These are phyloP conservation scores for Lipomyces yamanashiensis DNA, from an alignment of 805 yeast genomes.

Conservation along the genomic window DNA sequence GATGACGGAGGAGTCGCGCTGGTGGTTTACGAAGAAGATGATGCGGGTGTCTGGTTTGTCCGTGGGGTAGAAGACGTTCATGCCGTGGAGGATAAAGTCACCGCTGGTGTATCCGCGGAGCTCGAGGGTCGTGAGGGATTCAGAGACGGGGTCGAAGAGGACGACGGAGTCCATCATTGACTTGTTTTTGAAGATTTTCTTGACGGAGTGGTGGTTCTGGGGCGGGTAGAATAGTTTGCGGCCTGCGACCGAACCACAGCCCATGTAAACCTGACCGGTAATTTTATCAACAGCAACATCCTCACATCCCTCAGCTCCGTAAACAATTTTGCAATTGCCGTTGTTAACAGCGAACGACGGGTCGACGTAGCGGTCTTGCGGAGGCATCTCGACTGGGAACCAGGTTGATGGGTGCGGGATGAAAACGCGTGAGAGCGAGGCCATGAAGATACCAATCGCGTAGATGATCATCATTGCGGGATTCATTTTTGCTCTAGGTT, in stretches of 20 bases:
- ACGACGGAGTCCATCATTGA: slow-evolving; percentile 9
- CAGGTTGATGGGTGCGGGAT: slow-evolving; percentile 15
- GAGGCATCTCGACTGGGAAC: slow-evolving; percentile 2
- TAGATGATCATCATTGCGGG: slow-evolving; percentile 9
- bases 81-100: slow-evolving; percentile 23
- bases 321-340: slow-evolving; percentile 10
- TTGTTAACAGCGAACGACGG: slow-evolving; percentile 7
- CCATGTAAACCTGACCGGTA: slow-evolving; percentile 23
- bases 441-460: slow-evolving; percentile 13
- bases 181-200: not conserved
- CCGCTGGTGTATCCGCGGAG: slow-evolving; percentile 1
- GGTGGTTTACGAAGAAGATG: slow-evolving; percentile 25
- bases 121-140: slow-evolving; percentile 1
- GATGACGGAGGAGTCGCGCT: slow-evolving; percentile 12
- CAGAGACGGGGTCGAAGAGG: slow-evolving; percentile 14
- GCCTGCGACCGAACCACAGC: slow-evolving; percentile 21
- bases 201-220: slow-evolving; percentile 10
- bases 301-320: slow-evolving; percentile 23
- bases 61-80: slow-evolving; percentile 18
- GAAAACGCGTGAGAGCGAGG: slow-evolving; percentile 1
- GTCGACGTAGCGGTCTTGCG: slow-evolving; percentile 12
- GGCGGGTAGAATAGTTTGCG: slow-evolving; percentile 24
- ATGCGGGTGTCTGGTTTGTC: slow-evolving; percentile 12
- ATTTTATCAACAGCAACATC: slow-evolving; percentile 19
- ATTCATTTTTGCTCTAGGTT: not conserved